Evolutionary conservation across 306 rosid species (phyloP).

Genomic region (Trifolium subterraneum): DNA sequence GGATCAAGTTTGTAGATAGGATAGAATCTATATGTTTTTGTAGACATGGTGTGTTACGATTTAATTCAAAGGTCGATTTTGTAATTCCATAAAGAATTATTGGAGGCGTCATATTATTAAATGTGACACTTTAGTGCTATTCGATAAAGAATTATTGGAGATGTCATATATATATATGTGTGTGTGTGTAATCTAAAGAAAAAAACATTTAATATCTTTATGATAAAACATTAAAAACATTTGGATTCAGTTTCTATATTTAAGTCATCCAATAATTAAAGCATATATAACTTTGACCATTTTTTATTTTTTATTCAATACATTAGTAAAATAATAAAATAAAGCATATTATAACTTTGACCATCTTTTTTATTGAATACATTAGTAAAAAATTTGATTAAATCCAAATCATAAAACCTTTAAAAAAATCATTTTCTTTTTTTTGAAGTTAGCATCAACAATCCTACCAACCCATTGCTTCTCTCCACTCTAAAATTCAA

Average conservation of each 20-base stretch:
- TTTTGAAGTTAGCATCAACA: neutral
- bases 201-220: neutral
- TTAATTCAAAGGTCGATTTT: too few species aligned
- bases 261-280: neutral
- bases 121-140: too few species aligned
- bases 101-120: too few species aligned
- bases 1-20: too few species aligned
- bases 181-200: too few species aligned
- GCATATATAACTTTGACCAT: neutral
- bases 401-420: neutral
- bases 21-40: too few species aligned
- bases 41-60: too few species aligned
- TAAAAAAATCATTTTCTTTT: neutral
- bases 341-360: neutral
- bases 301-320: neutral
- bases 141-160: too few species aligned
- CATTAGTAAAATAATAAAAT: neutral
- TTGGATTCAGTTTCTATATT: neutral
- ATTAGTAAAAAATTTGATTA: too few species aligned
- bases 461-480: neutral
- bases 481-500: neutral
- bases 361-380: neutral
- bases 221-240: neutral
- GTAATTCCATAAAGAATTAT: too few species aligned
- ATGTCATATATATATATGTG: too few species aligned